Conservation (phyloP, 2,329 filamentous ascomycete species). For the Biscogniauxia marginata region DNA sequence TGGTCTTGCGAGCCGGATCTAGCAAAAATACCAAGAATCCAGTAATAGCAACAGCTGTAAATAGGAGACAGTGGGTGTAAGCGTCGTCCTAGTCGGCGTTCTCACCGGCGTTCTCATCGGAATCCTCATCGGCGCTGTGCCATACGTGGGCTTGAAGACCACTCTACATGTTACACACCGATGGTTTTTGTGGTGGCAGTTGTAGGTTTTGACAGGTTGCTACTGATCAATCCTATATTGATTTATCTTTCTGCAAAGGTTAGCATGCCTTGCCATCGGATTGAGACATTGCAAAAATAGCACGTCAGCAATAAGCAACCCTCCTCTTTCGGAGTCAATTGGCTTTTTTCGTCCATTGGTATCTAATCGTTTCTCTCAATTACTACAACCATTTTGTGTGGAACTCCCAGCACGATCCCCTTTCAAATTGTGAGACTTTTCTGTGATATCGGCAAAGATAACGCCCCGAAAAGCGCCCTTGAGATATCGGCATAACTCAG, state of each 20-base stretch:
- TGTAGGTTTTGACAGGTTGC: not conserved
- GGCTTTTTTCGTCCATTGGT: slow-evolving; percentile 16
- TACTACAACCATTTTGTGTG: slow-evolving; percentile 16
- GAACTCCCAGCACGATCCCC: not conserved
- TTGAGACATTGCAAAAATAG: not conserved
- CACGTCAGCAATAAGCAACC: not conserved
- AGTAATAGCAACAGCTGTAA: not conserved
- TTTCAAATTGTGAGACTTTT: not conserved
- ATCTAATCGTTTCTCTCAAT: slow-evolving; percentile 24
- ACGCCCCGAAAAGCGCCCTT: slow-evolving; percentile 3
- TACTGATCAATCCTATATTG: not conserved
- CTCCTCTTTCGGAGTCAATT: not conserved
- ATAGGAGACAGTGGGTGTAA: not conserved
- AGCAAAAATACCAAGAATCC: not conserved
- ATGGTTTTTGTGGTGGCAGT: not conserved
- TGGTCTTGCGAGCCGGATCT: not conserved
- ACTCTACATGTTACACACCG: not conserved
- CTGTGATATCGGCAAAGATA: not conserved
- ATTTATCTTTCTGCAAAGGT: not conserved
- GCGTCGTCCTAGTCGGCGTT: not conserved
- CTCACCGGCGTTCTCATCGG: not conserved
- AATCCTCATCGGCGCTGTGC: not conserved
- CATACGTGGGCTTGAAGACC: not conserved
- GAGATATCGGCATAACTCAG: slow-evolving; percentile 4
- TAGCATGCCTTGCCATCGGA: not conserved